These are phyloP conservation scores for Malus sylvestris DNA, from an alignment of 306 rosid genomes.

Conservation along the genomic window DNA sequence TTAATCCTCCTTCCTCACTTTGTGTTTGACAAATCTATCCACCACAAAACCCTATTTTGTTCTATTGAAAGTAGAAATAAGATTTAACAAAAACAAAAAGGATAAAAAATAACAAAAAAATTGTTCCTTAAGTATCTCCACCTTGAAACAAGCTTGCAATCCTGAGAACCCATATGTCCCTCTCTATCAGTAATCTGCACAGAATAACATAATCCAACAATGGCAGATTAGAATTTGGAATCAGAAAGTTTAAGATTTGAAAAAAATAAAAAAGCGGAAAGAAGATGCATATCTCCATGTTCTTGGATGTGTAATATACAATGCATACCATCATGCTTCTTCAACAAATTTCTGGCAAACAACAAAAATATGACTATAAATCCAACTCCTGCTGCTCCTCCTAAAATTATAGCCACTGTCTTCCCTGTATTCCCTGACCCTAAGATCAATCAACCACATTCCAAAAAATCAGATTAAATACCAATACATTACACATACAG, in stretches of 20 bases:
- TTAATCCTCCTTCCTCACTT: neutral
- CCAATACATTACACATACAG: neutral
- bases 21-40: conserved; percentile 15
- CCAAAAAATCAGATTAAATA: conserved; percentile 4
- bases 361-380: conserved; percentile 71
- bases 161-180: conserved; percentile 20
- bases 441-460: conserved; percentile 14
- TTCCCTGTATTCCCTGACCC: conserved; percentile 68
- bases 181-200: conserved; percentile 66
- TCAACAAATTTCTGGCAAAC: conserved; percentile 67
- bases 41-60: conserved; percentile 30
- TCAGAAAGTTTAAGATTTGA: no score
- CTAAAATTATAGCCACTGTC: conserved; percentile 85
- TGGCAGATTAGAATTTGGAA: conserved; percentile 16
- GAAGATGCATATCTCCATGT: neutral
- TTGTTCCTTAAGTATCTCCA: conserved; percentile 28
- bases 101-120: conserved; percentile 14
- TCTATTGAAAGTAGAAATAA: conserved; percentile 6
- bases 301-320: conserved; percentile 7
- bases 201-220: conserved; percentile 23
- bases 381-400: conserved; percentile 78
- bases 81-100: no score
- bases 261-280: neutral
- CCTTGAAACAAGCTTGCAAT: conserved; percentile 29
- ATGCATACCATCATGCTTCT: conserved; percentile 72